Percentiles rank a stretch among this genome's conserved stretches.
phyloP scores from a whole-genome alignment of 2,329 filamentous ascomycete genomes.

The Metarhizium rileyi region DNA sequence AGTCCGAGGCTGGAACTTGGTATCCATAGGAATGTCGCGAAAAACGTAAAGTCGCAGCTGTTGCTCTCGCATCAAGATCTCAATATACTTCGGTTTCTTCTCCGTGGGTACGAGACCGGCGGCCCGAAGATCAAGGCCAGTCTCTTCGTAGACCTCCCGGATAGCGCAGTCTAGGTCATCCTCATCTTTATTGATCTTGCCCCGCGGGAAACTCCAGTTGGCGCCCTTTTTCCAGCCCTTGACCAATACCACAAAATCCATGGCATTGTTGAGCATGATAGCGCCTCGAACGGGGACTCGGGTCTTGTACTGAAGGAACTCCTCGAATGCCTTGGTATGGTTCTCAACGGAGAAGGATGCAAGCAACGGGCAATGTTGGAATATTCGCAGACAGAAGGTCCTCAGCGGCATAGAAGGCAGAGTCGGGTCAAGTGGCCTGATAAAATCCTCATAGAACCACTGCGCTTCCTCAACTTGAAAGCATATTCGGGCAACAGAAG shows the following conservation, averaged over 20 bases:
- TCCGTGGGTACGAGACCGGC: conserved; percentile 68
- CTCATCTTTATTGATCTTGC: conserved; percentile 98
- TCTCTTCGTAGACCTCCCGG: conserved; percentile 93
- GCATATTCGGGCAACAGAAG: conserved; percentile 85
- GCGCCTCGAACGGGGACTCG: conserved; percentile 88
- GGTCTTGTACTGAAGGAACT: conserved; percentile 91
- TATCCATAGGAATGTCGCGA: conserved; percentile 76
- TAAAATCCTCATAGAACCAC: conserved; percentile 99
- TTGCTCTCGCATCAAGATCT: conserved; percentile 84
- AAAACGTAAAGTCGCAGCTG: conserved; percentile 91
- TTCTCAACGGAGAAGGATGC: conserved; percentile 69
- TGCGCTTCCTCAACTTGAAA: conserved; percentile 99
- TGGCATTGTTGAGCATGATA: conserved; percentile 84
- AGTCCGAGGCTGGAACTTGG: conserved; percentile 78
- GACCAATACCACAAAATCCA: conserved; percentile 89
- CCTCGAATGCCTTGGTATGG: conserved; percentile 75
- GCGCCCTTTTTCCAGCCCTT: conserved; percentile 97
- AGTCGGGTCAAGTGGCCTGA: conserved; percentile 76
- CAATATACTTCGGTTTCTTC: conserved; percentile 69
- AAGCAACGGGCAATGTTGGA: conserved; percentile 86
- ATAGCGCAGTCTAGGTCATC: conserved; percentile 88
- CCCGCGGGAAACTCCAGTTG: conserved; percentile 92
- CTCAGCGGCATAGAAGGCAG: conserved; percentile 80
- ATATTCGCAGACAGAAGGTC: conserved; percentile 81
- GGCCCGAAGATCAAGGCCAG: conserved; percentile 70